Evolutionary conservation across 1,139 yeast species (phyloP), one percentile per base, ranked within the genome.

Genomic region (Debaryomyces sp.): DNA sequence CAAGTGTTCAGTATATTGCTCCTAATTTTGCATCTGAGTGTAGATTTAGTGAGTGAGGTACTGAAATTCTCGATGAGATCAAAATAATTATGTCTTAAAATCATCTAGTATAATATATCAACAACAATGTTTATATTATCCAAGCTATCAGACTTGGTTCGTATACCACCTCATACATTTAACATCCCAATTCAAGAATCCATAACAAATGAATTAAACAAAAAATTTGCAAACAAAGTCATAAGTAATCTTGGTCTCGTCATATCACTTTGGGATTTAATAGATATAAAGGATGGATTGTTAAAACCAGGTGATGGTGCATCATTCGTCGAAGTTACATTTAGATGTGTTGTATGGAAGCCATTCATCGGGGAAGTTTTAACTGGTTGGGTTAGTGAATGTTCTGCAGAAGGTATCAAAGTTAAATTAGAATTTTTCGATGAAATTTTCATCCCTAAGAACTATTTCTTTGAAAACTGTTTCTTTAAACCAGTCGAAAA

Each of bases 241-340:
- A 80, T 94, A 44, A 86, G 86, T 50, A 87, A 87, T 60, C 74
- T 91, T 23, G 99, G 99, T 0, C 77, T 95, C 7, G 92, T 90
- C 43, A 73, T 95, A 24, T 79, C 95, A 5, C 77, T 92, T 24
- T 94, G 94, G 84, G 99, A 95, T 63, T 66, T 95, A 5, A 71
- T 85, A 50, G 81, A 81, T 27, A 84, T 88, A 39, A 89, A 89
- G 48, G 98, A 94, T 59, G 99, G 98, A 2, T 75, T 89, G 52
- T 76, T 94, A 54, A 87, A 85, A 59, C 96, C 97, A 2, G 98
- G 99, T n/a, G 98, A 94, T 66, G 99, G 99, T 6, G 91, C 94
- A 1, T 80, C 94, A 2, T 92, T 78, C 59, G 85, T 91, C 40
- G 88, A 85, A 53, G 89, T 87, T 15, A 78, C 74, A 48, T 89